Percentiles rank a stretch among this genome's conserved stretches.
phyloP scores from a whole-genome alignment of 495 filamentous ascomycete genomes.

The Physcia stellaris region DNA sequence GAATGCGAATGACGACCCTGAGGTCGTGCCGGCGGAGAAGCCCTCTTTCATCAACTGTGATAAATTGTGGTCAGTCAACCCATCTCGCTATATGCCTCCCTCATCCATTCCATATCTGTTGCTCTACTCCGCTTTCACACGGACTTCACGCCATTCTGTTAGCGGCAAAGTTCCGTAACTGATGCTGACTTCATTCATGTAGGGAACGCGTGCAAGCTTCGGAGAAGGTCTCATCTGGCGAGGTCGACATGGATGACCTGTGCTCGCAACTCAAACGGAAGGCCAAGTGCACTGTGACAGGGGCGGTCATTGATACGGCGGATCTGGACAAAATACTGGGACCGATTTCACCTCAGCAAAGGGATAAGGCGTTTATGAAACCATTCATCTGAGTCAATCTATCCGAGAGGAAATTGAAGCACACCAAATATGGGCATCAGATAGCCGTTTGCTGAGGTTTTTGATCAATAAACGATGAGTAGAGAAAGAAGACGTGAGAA shows the following conservation, averaged over 20 bases:
- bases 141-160: not conserved
- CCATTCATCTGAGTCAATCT: too few species aligned
- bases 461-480: too few species aligned
- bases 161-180: constrained; percentile 11
- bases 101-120: not conserved
- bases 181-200: constrained; percentile 14
- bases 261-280: constrained; percentile 92
- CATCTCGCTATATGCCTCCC: not conserved
- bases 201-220: constrained; percentile 90
- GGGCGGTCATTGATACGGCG: constrained; percentile 79
- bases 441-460: too few species aligned
- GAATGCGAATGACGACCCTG: constrained; percentile 49
- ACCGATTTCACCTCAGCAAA: too few species aligned
- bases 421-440: too few species aligned
- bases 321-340: constrained; percentile 76
- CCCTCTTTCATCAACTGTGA: constrained; percentile 66
- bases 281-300: constrained; percentile 85
- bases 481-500: too few species aligned
- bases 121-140: not conserved
- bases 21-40: constrained; percentile 48
- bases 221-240: constrained; percentile 72
- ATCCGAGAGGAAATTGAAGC: too few species aligned
- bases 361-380: too few species aligned
- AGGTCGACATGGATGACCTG: constrained; percentile 83
- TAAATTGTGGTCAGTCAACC: constrained; percentile 69